Percentiles rank a stretch among this genome's conserved stretches.
phyloP scores from a whole-genome alignment of 768 basidiomycete species.

The Trametes cubensis region DNA sequence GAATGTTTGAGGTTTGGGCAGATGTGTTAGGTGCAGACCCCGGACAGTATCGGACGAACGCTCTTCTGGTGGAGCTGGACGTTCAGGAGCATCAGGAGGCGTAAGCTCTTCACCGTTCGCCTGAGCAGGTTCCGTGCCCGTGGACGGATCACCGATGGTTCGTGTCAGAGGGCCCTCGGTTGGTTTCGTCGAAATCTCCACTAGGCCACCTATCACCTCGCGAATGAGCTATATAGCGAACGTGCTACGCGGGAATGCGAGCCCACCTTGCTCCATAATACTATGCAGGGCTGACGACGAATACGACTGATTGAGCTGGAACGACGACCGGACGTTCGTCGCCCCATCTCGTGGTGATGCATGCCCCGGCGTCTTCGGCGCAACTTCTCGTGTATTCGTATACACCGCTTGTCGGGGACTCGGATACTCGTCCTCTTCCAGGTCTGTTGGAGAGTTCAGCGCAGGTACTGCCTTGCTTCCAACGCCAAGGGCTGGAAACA shows the following conservation, averaged over 20 bases:
- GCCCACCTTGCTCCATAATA: constrained; percentile 65
- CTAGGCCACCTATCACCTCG: constrained; percentile 49
- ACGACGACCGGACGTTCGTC: constrained; percentile 3
- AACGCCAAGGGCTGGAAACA: constrained; percentile 58
- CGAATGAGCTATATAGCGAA: too few relatives aligned
- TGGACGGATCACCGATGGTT: constrained; percentile 46
- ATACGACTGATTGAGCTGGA: constrained; percentile 27
- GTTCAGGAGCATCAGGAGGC: constrained; percentile 12
- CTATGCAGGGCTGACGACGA: constrained; percentile 57
- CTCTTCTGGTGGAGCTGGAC: constrained; percentile 15
- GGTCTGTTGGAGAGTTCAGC: constrained; percentile 18
- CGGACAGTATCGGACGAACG: constrained; percentile 24
- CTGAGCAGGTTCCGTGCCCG: constrained; percentile 33
- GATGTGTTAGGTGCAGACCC: constrained; percentile 23
- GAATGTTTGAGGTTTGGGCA: constrained; percentile 31
- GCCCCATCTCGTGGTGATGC: background rate
- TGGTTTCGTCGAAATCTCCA: constrained; percentile 56
- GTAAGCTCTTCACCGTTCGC: constrained; percentile 7
- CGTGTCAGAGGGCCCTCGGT: constrained; percentile 42
- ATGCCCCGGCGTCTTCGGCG: background rate
- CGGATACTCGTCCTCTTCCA: constrained; percentile 13
- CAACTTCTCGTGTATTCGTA: constrained; percentile 1
- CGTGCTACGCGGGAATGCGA: background rate
- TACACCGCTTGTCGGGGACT: constrained; percentile 20
- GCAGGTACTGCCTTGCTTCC: constrained; percentile 52